Percentiles rank a stretch among this genome's conserved stretches.
Evolutionary conservation across 371 early-diverging fungal genomes (phyloP).

Genomic region (Umbelopsis sp.): DNA sequence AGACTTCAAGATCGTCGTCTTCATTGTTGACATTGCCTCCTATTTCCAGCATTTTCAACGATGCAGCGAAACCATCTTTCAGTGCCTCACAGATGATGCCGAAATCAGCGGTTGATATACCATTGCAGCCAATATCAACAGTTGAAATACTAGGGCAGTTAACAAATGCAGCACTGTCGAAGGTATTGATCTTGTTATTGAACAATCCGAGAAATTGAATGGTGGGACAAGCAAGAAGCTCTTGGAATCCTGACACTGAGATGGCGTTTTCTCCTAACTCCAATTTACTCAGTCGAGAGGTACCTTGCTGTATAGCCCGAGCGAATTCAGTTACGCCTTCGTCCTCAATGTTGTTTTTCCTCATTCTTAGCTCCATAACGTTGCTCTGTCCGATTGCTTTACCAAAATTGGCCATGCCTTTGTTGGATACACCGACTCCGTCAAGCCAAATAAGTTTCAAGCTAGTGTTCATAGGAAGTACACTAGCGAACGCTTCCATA

Average conservation of each 20-base stretch:
- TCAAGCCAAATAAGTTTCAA: conserved; percentile 55
- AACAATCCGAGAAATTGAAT: conserved; percentile 56
- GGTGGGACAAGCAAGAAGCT: conserved; percentile 32
- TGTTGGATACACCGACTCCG: conserved; percentile 52
- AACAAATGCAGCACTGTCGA: conserved; percentile 40
- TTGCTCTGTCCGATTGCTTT: conserved; percentile 23
- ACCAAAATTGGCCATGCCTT: conserved; percentile 28
- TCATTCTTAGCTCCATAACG: conserved; percentile 47
- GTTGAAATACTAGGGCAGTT: conserved; percentile 38
- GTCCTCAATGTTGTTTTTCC: conserved; percentile 58
- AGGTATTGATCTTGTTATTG: conserved; percentile 49
- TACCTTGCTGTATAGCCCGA: conserved; percentile 21
- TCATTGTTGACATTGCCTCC: conserved; percentile 60
- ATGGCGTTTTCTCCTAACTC: conserved; percentile 59
- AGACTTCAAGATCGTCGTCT: conserved; percentile 46
- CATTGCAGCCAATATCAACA: conserved; percentile 61
- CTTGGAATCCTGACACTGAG: conserved; percentile 46
- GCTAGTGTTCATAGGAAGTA: conserved; percentile 33
- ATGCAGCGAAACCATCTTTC: conserved; percentile 45
- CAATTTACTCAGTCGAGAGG: conserved; percentile 29
- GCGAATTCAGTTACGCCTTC: conserved; percentile 46
- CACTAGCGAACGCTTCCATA: conserved; percentile 33
- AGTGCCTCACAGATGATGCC: conserved; percentile 51
- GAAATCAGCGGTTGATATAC: conserved; percentile 47
- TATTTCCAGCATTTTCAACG: conserved; percentile 54